Base-by-base conservation (phyloP, 805 yeast species). In the Sugiyamaella lignohabitans region DNA sequence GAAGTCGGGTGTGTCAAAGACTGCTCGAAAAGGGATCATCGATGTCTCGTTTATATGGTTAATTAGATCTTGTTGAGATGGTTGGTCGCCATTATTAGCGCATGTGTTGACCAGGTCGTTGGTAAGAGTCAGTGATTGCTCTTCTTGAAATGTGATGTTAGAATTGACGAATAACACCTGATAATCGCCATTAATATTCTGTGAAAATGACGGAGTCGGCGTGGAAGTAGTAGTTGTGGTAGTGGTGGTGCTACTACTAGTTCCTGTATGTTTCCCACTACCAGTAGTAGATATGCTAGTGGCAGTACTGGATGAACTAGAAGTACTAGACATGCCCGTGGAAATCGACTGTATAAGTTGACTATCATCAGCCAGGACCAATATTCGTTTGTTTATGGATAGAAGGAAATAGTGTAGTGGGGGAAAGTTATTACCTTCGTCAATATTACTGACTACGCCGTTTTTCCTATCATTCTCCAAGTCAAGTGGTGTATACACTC, bases 401-500 rank as follows among this genome's bases (percentile, higher is more conserved):
- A 47, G 36, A 8, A 43, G 45, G 27, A 43, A 47, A 19, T 29
- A 20, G 8, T 30, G 20, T 17, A 30, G 23, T 3, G 41, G 27
- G 14, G 47, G 51, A 35, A 34, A 38, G 5, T 11, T 19, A 14
- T 18, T n/a, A 18, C 16, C 21, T 3, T 23, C 16, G 3, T n/a
- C 24, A 14, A 27, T 35, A 18, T 10, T 14, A 35, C 10, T 27
- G 14, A 27, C 32, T 14, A 35, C 11, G 18, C 38, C 23, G 17
- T 23, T 11, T 38, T 5, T 38, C 30, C 27, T 29, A 29, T 54
- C 58, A 1, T 39, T 4, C 5, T 17, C 10, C 27, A 53, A 45
- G 14, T 49, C 44, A 3, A 16, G 23, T 1, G 57, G 58, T 11
- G 58, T 53, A 44, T 54, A 54, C 10, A 53, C n/a, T n/a, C 49